Base-by-base conservation (phyloP, 768 basidiomycete genomes). In the Coprinopsis marcescibilis region DNA sequence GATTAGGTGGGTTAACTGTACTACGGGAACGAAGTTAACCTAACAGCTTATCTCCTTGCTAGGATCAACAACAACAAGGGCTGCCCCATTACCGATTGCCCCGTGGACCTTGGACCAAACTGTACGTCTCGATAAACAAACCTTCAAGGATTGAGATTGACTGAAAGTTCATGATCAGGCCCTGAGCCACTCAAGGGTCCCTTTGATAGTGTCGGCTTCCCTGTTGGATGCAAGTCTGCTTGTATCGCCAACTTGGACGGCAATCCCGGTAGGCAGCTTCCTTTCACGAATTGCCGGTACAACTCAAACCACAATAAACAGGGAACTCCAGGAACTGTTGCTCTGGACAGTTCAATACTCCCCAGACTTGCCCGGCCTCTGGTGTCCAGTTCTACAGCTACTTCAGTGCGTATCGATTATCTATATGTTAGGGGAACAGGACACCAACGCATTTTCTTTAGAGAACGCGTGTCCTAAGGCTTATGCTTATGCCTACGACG, bases 281-380 rank as follows among this genome's bases (percentile, higher is more conserved):
- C 59, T n/a, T 11, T 30, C n/a, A 33, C 14, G 25, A 44, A 24
- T 19, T 15, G 24, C 33, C 13, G 24, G 17, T 37, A n/a, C 20
- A 21, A 20, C 39, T 27, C 15, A 27, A 10, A 4, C 21, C 24
- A 2, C 17, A 15, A 3, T n/a, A 8, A n/a, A 11, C 36, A 78
- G 78, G 54, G 25, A 73, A 85, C 63, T 81, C 80, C 21, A 61
- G 71, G 3, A 81, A 83, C 55, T 85, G 83, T 60, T 86, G 83
- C 66, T 73, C 73, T 12, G 84, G 84, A 8, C 60, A 58, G 33
- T 66, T 73, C 61, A 62, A 61, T 58, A 79, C 76, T 3, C 60
- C 78, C 1, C 61, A 55, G 10, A 82, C 80, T 0, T 85, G 83
- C 58, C 48, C 48, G n/a, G 46, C 70, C 2, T 72, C 72, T 1